Conservation (phyloP, 805 yeast genomes). For the Starmerella apis region DNA sequence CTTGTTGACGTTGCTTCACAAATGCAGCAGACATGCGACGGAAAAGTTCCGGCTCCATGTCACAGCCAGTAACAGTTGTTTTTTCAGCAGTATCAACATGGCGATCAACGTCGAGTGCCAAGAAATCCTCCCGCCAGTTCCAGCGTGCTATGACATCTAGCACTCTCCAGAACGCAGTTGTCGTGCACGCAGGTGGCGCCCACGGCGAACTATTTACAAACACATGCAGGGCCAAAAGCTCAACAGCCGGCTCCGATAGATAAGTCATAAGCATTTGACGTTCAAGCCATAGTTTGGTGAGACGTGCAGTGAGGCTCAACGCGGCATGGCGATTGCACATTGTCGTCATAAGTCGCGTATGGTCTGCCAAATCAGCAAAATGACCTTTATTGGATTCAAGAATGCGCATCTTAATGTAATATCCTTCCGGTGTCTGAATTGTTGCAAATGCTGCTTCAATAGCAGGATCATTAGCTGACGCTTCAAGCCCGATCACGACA, state of each 20-base stretch:
- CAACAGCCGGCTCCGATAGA: constrained; percentile 68
- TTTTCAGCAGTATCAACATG: constrained; percentile 18
- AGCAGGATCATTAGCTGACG: constrained; percentile 20
- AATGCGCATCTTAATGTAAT: constrained; percentile 67
- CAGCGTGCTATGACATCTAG: constrained; percentile 63
- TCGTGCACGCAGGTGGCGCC: constrained; percentile 64
- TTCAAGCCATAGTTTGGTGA: constrained; percentile 84
- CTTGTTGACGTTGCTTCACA: constrained; percentile 55
- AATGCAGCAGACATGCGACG: constrained; percentile 57
- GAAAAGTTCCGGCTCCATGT: constrained; percentile 47
- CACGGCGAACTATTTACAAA: constrained; percentile 86
- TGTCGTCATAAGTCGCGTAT: constrained; percentile 66
- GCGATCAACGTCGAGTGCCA: constrained; percentile 56
- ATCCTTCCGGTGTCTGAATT: constrained; percentile 79
- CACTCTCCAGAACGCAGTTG: constrained; percentile 69
- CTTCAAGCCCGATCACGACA: constrained; percentile 57
- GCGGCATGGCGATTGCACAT: constrained; percentile 63
- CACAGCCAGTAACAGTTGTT: constrained; percentile 30
- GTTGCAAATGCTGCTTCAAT: constrained; percentile 29
- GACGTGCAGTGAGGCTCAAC: constrained; percentile 61
- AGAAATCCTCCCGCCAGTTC: constrained; percentile 90
- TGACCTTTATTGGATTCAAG: constrained; percentile 37
- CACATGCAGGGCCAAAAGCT: constrained; percentile 68
- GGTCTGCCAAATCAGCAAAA: constrained; percentile 50
- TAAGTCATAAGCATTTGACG: constrained; percentile 65